phyloP scores from a whole-genome alignment of 352 stramenopile genomes.

The Globisporangium sylvaticum region DNA sequence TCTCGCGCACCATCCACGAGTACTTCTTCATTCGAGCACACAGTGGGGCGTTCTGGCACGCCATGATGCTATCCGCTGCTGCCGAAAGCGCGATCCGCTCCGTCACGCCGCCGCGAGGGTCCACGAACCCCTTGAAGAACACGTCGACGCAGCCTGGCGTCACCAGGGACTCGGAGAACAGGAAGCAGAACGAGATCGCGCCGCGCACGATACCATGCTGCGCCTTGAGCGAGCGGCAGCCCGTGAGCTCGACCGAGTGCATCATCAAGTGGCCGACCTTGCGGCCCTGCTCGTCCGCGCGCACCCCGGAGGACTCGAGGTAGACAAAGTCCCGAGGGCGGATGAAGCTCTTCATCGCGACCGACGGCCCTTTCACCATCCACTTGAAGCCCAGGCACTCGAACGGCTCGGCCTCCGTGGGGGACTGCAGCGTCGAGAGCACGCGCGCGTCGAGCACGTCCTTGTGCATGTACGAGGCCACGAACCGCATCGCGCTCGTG shows the following conservation, averaged over 20 bases:
- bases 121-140: constrained; percentile 36
- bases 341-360: constrained; percentile 18
- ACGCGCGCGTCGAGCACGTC: constrained; percentile 26
- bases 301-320: constrained; percentile 23
- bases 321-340: constrained; percentile 29
- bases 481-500: constrained; percentile 25
- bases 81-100: constrained; percentile 18
- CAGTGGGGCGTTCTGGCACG: constrained; percentile 12
- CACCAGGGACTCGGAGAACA: constrained; percentile 24
- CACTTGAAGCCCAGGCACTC: constrained; percentile 30
- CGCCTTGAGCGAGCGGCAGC: constrained; percentile 13
- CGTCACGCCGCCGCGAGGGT: constrained; percentile 24
- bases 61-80: constrained; percentile 24
- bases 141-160: constrained; percentile 19
- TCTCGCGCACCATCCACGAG: constrained; percentile 27
- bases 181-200: constrained; percentile 29
- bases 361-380: constrained; percentile 22
- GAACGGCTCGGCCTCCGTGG: constrained; percentile 21
- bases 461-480: constrained; percentile 19
- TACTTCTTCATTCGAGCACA: constrained; percentile 26
- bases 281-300: neutral
- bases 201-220: constrained; percentile 27
- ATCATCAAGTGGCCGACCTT: constrained; percentile 27
- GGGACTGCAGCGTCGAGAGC: constrained; percentile 20
- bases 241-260: constrained; percentile 31